These are phyloP conservation scores for Pinguiococcus pyrenoidosus DNA, from an alignment of 108 stramenopile species.

Conservation along the genomic window DNA sequence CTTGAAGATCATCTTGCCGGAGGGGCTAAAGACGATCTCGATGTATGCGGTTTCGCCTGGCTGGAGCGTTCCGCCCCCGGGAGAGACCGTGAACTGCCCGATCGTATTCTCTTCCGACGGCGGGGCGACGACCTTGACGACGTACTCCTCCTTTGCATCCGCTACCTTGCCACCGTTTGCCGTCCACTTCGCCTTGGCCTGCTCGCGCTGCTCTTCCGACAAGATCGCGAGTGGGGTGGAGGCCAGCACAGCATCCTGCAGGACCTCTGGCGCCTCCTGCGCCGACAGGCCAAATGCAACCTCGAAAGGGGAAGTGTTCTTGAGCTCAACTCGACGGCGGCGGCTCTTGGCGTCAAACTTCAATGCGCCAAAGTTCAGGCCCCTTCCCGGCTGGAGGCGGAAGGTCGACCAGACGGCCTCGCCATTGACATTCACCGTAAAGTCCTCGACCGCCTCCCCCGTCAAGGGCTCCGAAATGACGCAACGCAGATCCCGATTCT, in stretches of 20 bases:
- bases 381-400: conserved; percentile 35
- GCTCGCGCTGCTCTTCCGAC: conserved; percentile 6
- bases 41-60: conserved; percentile 27
- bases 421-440: conserved; percentile 22
- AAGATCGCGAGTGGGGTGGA: conserved; percentile 8
- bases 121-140: neutral
- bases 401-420: conserved; percentile 21
- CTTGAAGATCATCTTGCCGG: conserved; percentile 6
- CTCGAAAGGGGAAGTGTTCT: conserved; percentile 42
- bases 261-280: conserved; percentile 2
- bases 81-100: conserved; percentile 19
- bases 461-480: conserved; percentile 38
- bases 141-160: neutral
- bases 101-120: neutral
- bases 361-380: conserved; percentile 41
- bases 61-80: conserved; percentile 24
- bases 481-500: conserved; percentile 37
- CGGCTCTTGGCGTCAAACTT: conserved; percentile 30
- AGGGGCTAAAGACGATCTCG: conserved; percentile 30
- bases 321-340: conserved; percentile 23
- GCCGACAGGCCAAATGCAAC: conserved; percentile 20
- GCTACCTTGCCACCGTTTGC: no score
- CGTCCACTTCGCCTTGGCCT: no score
- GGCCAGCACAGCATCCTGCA: conserved; percentile 18
- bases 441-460: conserved; percentile 42